Percentiles rank a stretch among this genome's conserved stretches.
phyloP scores from a whole-genome alignment of 1,284 basidiomycete genomes.

The Ustilago cynodontis region DNA sequence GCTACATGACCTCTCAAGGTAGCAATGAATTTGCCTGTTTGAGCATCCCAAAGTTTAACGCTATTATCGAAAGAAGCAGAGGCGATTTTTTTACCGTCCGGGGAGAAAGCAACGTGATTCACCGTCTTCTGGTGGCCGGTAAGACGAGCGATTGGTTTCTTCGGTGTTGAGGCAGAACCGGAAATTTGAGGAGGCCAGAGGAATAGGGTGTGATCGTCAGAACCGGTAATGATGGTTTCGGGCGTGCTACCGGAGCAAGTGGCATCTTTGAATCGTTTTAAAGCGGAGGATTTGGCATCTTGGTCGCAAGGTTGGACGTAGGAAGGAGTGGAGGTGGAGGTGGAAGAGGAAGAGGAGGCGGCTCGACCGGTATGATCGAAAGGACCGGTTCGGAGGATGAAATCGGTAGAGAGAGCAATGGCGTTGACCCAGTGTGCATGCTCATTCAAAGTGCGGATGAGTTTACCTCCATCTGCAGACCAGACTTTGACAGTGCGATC shows the following conservation, averaged over 20 bases:
- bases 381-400: slow-evolving; percentile 91
- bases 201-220: slow-evolving; percentile 83
- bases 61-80: slow-evolving; percentile 92
- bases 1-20: slow-evolving; percentile 93
- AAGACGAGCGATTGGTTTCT: slow-evolving; percentile 87
- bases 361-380: slow-evolving; percentile 80
- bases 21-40: slow-evolving; percentile 81
- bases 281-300: slow-evolving; percentile 24
- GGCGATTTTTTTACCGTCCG: slow-evolving; percentile 91
- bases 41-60: slow-evolving; percentile 85
- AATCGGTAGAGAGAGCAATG: slow-evolving; percentile 93
- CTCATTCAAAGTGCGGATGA: slow-evolving; percentile 81
- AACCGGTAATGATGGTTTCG: slow-evolving; percentile 85
- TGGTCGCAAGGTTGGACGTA: slow-evolving; percentile 40
- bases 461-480: slow-evolving; percentile 81
- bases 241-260: slow-evolving; percentile 79
- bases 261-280: slow-evolving; percentile 78
- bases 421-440: slow-evolving; percentile 99
- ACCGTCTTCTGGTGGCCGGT: slow-evolving; percentile 97
- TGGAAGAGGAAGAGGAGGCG: not conserved
- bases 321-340: slow-evolving; percentile 14
- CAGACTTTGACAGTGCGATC: slow-evolving; percentile 94
- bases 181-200: slow-evolving; percentile 66
- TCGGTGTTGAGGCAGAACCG: slow-evolving; percentile 70
- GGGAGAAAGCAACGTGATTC: slow-evolving; percentile 93